Evolutionary conservation across 2,329 filamentous ascomycete species (phyloP), one percentile per base, ranked within the genome.

Genomic region (Pseudogymnoascus sp.): DNA sequence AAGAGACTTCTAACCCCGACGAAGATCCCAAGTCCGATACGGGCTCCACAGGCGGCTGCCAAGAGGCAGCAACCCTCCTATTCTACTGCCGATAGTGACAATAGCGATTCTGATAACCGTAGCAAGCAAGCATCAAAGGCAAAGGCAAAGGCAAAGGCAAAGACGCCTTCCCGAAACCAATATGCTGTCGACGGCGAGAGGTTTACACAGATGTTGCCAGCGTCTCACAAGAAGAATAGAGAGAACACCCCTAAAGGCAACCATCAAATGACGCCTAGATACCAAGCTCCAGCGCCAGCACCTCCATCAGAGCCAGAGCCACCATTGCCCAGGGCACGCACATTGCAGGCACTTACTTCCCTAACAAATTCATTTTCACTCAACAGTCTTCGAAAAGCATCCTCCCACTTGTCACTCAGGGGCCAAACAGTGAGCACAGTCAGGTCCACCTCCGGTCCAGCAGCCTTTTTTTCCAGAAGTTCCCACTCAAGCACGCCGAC

Each of bases 341-440:
- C 48, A 17, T 21, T 21, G 1, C 48, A 55, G 29, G 48, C 7
- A 29, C 9, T 55, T 13, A 33, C 48, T 8, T 55, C 48, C 9
- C 15, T 48, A 15, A 27, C 29, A 29, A 44, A 10, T n/a, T 61
- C 31, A 3, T 21, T 61, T 31, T 55, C 31, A 9, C 59, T 61
- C 17, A 33, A 9, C 25, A 63, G 36, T 6, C 69, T 69, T 5
- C 66, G 70, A 0, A 62, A 59, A 31, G 58, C 60, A 44, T 25
- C 38, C 1, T 48, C 48, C 25, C 17, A 42, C 4, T 13, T 33
- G 6, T 65, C 63, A 63, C 65, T 31, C 17, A 39, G 60, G 15
- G 38, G 39, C n/a, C 10, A 25, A 5, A 10, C 36, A 25, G 10
- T 7, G 13, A 61, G 15, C 5, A 10, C 25, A 21, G 9, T 21